Evolutionary conservation across 345 rosid genomes (phyloP).

Genomic region (Aegle marmelos): DNA sequence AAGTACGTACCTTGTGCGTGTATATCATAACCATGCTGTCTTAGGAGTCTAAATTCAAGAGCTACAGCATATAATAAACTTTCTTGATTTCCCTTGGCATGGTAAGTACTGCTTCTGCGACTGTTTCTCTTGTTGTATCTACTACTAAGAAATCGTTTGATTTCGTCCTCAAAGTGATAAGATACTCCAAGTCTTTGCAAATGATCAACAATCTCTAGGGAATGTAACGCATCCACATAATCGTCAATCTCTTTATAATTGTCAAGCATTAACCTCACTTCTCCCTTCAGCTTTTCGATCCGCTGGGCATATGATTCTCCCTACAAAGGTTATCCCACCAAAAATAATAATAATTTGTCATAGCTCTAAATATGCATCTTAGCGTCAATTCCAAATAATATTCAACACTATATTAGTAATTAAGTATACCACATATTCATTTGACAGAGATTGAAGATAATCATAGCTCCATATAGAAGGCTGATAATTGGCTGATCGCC

Average conservation of each 20-base stretch:
- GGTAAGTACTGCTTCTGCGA: neutral
- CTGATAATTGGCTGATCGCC: conserved; percentile 35
- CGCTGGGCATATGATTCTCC: neutral
- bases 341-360: neutral
- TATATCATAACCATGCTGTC: conserved; percentile 28
- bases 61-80: conserved; percentile 26
- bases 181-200: conserved; percentile 38
- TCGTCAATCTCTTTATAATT: neutral
- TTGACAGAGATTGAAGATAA: conserved; percentile 32
- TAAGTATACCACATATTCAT: conserved; percentile 6
- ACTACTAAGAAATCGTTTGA: conserved; percentile 10
- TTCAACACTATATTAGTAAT: neutral
- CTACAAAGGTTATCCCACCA: neutral
- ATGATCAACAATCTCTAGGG: conserved; percentile 31
- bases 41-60: conserved; percentile 31
- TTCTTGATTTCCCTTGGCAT: neutral
- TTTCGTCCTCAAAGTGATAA: conserved; percentile 28
- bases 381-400: neutral
- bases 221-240: neutral
- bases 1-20: neutral
- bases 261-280: conserved; percentile 4
- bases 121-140: neutral
- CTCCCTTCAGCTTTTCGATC: neutral
- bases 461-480: conserved; percentile 32
- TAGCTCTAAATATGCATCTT: neutral